Conservation (phyloP, 2,329 filamentous ascomycete species). For the Diaporthe destruens region DNA sequence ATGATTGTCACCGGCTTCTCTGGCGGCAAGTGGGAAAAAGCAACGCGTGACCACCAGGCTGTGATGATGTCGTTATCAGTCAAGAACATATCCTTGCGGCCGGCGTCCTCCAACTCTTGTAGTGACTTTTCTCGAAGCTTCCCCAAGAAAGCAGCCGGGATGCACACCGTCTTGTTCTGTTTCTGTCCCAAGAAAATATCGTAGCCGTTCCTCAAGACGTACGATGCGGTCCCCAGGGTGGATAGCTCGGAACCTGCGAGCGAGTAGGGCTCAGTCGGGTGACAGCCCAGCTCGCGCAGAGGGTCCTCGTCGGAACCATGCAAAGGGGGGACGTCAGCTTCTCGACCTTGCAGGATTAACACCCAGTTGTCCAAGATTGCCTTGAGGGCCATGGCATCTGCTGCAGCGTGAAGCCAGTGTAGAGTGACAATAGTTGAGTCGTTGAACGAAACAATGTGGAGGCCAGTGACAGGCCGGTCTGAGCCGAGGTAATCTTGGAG, state of each 20-base stretch:
- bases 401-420: conserved; percentile 57
- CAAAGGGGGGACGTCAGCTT: conserved; percentile 51
- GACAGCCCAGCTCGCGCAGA: conserved; percentile 47
- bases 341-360: conserved; percentile 53
- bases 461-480: conserved; percentile 56
- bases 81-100: conserved; percentile 48
- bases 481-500: conserved; percentile 53
- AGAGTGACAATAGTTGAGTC: conserved; percentile 59
- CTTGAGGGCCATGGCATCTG: conserved; percentile 56
- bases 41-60: conserved; percentile 53
- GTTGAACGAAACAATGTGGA: conserved; percentile 58
- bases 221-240: conserved; percentile 45
- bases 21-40: conserved; percentile 45
- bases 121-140: conserved; percentile 47
- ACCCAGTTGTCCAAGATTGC: conserved; percentile 57
- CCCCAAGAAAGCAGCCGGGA: conserved; percentile 49
- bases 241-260: conserved; percentile 44
- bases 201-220: conserved; percentile 47
- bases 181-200: conserved; percentile 47
- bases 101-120: conserved; percentile 44
- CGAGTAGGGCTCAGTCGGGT: conserved; percentile 46
- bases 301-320: conserved; percentile 49
- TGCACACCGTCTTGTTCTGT: conserved; percentile 53
- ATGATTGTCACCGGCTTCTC: conserved; percentile 46
- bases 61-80: conserved; percentile 55